A percentile compares a stretch with the other conserved stretches of the same genome.
These are phyloP conservation scores for Colletotrichum kahawae DNA, from an alignment of 2,329 filamentous ascomycete genomes.

Conservation along the genomic window DNA sequence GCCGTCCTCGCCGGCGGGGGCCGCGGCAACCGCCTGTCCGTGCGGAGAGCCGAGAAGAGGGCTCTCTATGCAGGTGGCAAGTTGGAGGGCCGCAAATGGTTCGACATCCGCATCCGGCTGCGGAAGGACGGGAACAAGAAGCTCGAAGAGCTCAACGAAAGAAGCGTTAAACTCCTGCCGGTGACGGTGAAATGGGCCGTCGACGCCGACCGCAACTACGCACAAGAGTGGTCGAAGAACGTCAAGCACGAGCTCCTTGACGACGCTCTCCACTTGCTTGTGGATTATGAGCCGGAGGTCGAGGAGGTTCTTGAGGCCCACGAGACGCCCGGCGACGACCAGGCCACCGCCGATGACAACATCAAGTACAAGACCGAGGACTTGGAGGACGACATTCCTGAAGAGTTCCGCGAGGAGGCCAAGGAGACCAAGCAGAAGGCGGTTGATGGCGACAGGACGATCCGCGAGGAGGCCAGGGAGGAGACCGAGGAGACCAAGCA, in stretches of 20 bases:
- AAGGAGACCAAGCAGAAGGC: background rate
- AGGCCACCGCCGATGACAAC: background rate
- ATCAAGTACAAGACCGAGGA: background rate
- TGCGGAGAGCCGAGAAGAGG: slow-evolving; percentile 28
- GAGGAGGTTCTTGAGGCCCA: background rate
- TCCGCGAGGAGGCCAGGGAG: background rate
- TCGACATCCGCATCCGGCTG: background rate
- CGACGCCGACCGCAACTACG: slow-evolving; percentile 51
- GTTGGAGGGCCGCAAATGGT: background rate
- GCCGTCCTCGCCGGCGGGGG: slow-evolving; percentile 58
- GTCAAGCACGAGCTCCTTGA: slow-evolving; percentile 53
- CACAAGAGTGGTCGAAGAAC: slow-evolving; percentile 55
- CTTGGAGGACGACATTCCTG: background rate
- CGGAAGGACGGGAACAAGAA: background rate
- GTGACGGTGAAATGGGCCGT: slow-evolving; percentile 59
- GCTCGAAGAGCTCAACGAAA: background rate
- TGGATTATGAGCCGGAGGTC: background rate
- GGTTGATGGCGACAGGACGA: background rate
- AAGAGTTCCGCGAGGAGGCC: background rate
- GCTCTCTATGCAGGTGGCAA: too few relatives aligned
- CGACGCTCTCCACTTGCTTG: background rate
- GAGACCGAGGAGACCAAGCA: background rate
- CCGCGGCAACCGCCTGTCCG: slow-evolving; percentile 53
- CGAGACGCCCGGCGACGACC: background rate
- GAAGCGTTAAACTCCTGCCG: slow-evolving; percentile 32